Base-by-base conservation (phyloP, 176 grass and related monocot species). In the Urochloa ruziziensis region DNA sequence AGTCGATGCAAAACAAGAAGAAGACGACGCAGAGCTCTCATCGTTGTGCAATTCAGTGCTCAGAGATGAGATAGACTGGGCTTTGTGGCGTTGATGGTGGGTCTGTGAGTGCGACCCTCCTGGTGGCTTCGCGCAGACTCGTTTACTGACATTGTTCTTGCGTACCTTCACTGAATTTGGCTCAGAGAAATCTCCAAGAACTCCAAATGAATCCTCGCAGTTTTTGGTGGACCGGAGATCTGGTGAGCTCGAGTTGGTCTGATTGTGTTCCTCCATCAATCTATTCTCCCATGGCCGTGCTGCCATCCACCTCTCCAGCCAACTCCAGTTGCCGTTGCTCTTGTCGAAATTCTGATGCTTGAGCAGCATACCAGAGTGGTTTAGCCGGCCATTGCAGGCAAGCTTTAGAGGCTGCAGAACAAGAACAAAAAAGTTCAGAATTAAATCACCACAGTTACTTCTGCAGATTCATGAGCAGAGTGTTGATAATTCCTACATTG, bases 281-380 rank as follows among this genome's bases (percentile, higher is more conserved):
- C 96, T 88, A 49, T 89, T 91, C 74, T 98, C 96, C 96, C 96
- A 98, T 1, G 96, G 93, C 60, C 89, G 87, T 10, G 93, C 93
- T 5, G 96, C 79, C 96, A 98, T 98, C 96, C 96, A 98, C 73
- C 96, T 84, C 81, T 98, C 96, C 14, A 98, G 75, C 93, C 96
- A 98, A 53, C 90, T 98, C 96, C 96, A 98, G 69, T 71, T 93
- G n/a, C 85, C 91, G 16, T 90, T 99, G 61, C 63, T 63, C 86
- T 90, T 92, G 62, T 91, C 96, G 0, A 87, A 87, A 69, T 86
- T 71, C 40, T 82, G 75, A 27, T 86, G 89, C 80, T 94, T 96
- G 30, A 87, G 79, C 74, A 89, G 53, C 33, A 80, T 51, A 10
- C 79, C 61, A 0, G 89, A 77, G 39, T 95, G 93, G 70, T 85